Conservation (phyloP, 108 stramenopile genomes). For the Aurantiochytrium sp. region DNA sequence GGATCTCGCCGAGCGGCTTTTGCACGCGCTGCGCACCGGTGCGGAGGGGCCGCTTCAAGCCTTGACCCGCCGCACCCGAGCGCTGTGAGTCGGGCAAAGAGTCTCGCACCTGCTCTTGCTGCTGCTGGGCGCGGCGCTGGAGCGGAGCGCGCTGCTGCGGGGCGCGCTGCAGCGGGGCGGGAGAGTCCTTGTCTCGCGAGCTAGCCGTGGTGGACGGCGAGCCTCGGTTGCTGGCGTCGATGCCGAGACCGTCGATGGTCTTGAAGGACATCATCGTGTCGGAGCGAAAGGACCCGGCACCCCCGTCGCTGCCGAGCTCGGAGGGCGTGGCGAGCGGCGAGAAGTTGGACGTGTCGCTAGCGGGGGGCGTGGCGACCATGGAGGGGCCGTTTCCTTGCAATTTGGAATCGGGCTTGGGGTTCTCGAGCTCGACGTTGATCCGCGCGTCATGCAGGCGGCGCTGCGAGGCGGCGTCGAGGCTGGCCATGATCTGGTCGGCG, state of each 20-base stretch:
- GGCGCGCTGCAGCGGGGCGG: background rate
- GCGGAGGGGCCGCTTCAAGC: background rate
- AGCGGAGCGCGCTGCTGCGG: background rate
- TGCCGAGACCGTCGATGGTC: background rate
- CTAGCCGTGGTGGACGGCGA: background rate
- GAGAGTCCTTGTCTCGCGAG: background rate
- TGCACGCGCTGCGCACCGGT: background rate
- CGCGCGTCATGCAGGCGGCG: background rate
- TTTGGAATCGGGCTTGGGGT: no score
- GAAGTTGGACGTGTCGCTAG: background rate
- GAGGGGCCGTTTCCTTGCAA: no score
- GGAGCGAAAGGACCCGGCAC: background rate
- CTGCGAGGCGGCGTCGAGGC: background rate
- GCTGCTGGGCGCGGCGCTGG: background rate
- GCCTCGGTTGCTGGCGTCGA: background rate
- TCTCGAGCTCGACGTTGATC: background rate
- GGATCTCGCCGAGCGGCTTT: no score
- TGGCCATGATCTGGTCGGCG: background rate
- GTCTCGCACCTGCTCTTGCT: background rate
- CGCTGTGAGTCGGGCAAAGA: background rate
- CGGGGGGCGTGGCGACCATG: no score
- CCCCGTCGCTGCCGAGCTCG: background rate
- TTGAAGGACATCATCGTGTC: background rate
- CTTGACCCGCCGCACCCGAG: background rate
- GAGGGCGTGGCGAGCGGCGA: background rate